A percentile compares a stretch with the other conserved stretches of the same genome.
phyloP scores from a whole-genome alignment of 2,329 filamentous ascomycete genomes.

The Fusarium xylarioides region DNA sequence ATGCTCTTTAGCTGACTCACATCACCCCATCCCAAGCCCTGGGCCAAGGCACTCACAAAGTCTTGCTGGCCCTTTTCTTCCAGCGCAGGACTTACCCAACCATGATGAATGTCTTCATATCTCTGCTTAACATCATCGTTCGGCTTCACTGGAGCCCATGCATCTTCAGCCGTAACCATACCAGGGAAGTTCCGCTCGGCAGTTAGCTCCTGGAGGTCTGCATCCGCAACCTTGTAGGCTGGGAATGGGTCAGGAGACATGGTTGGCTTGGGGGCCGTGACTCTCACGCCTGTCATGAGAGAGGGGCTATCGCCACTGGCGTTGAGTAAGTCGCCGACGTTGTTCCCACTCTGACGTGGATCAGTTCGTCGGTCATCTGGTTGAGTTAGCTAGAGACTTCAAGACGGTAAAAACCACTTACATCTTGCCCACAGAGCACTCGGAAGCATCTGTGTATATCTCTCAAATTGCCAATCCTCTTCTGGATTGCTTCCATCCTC shows the following conservation, averaged over 20 bases:
- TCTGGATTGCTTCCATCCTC: background rate
- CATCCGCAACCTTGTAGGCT: background rate
- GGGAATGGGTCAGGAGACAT: slow-evolving; percentile 1
- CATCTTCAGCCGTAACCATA: background rate
- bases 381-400: rapidly evolving
- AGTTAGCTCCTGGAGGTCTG: background rate
- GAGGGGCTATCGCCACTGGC: background rate
- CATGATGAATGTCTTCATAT: background rate
- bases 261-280: background rate
- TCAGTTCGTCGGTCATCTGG: background rate
- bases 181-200: background rate
- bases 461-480: slow-evolving; percentile 3
- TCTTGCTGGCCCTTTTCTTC: background rate
- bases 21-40: background rate
- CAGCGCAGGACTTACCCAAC: background rate
- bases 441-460: background rate
- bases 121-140: background rate
- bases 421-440: background rate
- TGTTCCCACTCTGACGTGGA: background rate
- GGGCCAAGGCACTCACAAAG: background rate
- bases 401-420: rapidly evolving
- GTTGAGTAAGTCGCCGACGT: background rate
- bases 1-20: background rate
- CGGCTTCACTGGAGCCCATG: background rate
- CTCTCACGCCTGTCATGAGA: slow-evolving; percentile 4